phyloP scores from a whole-genome alignment of 2,329 filamentous ascomycete genomes.

The Beauveria brongniartii region DNA sequence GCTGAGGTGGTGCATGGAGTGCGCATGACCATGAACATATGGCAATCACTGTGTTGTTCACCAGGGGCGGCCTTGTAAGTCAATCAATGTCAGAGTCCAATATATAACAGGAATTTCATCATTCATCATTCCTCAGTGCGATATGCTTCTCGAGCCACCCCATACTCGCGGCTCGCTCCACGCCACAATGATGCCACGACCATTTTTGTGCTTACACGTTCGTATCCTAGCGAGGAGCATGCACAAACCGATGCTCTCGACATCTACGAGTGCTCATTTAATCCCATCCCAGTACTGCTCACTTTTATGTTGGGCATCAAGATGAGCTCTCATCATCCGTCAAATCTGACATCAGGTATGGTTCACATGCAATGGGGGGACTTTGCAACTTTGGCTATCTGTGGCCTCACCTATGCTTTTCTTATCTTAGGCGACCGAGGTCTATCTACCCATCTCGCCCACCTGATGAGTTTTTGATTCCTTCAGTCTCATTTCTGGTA shows the following conservation, averaged over 20 bases:
- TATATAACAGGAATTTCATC: not conserved
- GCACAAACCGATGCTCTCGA: constrained; percentile 49
- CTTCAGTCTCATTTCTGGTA: constrained; percentile 82
- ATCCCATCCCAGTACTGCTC: constrained; percentile 79
- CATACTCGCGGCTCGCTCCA: constrained; percentile 61
- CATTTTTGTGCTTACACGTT: constrained; percentile 25
- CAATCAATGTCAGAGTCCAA: no score
- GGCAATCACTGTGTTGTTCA: constrained; percentile 88
- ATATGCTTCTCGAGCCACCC: constrained; percentile 77
- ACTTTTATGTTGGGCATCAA: constrained; percentile 84
- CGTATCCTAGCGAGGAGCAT: constrained; percentile 36
- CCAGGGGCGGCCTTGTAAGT: constrained; percentile 78
- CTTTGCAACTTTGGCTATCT: constrained; percentile 71
- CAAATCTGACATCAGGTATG: constrained; percentile 78
- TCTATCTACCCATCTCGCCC: constrained; percentile 77
- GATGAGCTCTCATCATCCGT: constrained; percentile 90
- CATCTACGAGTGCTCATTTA: constrained; percentile 68
- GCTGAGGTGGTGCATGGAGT: constrained; percentile 63
- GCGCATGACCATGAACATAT: constrained; percentile 82
- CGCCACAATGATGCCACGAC: constrained; percentile 43
- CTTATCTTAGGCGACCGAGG: constrained; percentile 72
- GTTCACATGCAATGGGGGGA: constrained; percentile 93
- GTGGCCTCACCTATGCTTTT: constrained; percentile 73
- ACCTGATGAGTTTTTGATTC: constrained; percentile 82
- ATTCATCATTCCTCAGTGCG: constrained; percentile 39